Evolutionary conservation across 73 alveolate genomes (phyloP).

Genomic region (Stentor roeselii): DNA sequence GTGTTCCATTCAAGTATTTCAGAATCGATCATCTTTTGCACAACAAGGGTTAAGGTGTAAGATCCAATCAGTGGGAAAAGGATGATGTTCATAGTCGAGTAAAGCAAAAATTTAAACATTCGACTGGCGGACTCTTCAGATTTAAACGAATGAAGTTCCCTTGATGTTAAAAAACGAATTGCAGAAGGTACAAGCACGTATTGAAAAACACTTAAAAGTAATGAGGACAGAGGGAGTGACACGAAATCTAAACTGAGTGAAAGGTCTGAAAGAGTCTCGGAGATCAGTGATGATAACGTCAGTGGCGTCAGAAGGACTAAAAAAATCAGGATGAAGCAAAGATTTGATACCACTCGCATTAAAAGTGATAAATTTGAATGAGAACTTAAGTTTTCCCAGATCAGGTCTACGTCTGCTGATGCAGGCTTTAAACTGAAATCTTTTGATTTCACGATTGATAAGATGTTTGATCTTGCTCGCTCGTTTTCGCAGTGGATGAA

Average conservation of each 20-base stretch:
- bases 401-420: neutral
- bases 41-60: neutral
- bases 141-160: neutral
- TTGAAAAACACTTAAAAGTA: neutral
- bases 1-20: conserved; percentile 8
- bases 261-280: neutral
- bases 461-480: neutral
- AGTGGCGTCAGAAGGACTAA: conserved; percentile 7
- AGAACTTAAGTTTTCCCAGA: neutral
- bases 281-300: neutral
- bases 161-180: neutral
- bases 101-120: neutral
- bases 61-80: conserved; percentile 14
- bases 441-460: neutral
- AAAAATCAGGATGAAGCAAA: neutral
- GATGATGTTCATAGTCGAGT: neutral
- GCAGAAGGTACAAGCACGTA: neutral
- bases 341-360: neutral
- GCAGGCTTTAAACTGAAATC: neutral
- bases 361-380: neutral
- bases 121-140: neutral
- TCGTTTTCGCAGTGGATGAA: neutral
- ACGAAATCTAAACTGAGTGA: neutral
- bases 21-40: neutral
- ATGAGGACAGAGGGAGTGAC: neutral